A percentile compares a stretch with the other conserved stretches of the same genome.
phyloP scores from a whole-genome alignment of 495 filamentous ascomycete genomes.

The Penicillium samsonianum region DNA sequence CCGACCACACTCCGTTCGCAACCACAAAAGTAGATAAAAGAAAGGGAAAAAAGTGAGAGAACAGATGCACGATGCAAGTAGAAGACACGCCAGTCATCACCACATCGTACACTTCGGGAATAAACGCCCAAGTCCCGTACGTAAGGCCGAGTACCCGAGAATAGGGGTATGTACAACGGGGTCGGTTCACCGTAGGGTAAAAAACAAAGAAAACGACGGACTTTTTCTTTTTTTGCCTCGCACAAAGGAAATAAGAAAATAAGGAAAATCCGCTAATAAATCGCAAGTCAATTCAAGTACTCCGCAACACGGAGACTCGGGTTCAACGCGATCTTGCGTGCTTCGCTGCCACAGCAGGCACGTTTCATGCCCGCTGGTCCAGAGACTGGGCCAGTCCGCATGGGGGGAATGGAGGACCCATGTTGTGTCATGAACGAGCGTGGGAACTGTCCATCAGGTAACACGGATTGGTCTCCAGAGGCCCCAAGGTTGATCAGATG shows the following conservation, averaged over 20 bases:
- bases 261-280: slow-evolving; percentile 16
- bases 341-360: slow-evolving; percentile 50
- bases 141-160: slow-evolving; percentile 20
- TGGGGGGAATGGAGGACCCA: slow-evolving; percentile 22
- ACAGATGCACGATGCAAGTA: slow-evolving; percentile 22
- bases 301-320: slow-evolving; percentile 40
- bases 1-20: slow-evolving; percentile 42
- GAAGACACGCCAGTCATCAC: slow-evolving; percentile 21
- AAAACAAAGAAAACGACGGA: slow-evolving; percentile 24
- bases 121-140: slow-evolving; percentile 17
- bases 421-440: slow-evolving; percentile 38
- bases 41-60: slow-evolving; percentile 20
- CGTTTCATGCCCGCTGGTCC: slow-evolving; percentile 49
- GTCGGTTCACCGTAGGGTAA: slow-evolving; percentile 12
- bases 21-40: slow-evolving; percentile 21
- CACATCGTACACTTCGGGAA: slow-evolving; percentile 42
- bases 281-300: slow-evolving; percentile 32
- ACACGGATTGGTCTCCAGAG: slow-evolving; percentile 33
- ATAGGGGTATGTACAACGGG: slow-evolving; percentile 24
- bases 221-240: slow-evolving; percentile 32
- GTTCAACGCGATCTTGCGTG: slow-evolving; percentile 42
- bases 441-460: slow-evolving; percentile 44
- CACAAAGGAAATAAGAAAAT: slow-evolving; percentile 25
- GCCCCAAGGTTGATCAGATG: slow-evolving; percentile 45
- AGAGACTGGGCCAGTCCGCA: slow-evolving; percentile 32